A percentile compares a stretch with the other conserved stretches of the same genome.
Conservation (phyloP, 1,284 basidiomycete genomes). For the Ceratobasidium sp. region DNA sequence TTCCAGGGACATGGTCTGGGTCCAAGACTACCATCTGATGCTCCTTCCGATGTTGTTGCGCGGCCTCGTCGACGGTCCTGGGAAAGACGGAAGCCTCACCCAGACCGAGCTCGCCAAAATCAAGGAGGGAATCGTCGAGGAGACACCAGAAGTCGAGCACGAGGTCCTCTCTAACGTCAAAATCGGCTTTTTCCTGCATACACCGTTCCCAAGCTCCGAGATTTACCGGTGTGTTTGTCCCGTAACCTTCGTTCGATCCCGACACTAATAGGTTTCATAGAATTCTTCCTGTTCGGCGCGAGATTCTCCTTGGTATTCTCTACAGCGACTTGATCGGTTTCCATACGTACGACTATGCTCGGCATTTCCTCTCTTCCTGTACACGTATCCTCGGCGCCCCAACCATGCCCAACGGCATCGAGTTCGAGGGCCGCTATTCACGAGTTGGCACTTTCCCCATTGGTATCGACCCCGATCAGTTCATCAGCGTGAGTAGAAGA, state of each 20-base stretch:
- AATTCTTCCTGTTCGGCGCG: constrained; percentile 95
- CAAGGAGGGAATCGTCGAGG: constrained; percentile 74
- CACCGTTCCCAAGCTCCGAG: constrained; percentile 97
- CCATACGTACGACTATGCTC: constrained; percentile 99
- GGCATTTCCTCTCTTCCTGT: constrained; percentile 98
- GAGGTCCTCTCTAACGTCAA: constrained; percentile 69
- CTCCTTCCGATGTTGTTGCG: constrained; percentile 95
- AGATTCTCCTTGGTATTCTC: constrained; percentile 94
- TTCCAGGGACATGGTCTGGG: constrained; percentile 97
- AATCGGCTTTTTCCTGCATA: constrained; percentile 99
- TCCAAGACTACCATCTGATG: constrained; percentile 98
- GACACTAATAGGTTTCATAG: constrained; percentile 59
- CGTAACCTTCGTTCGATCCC: background rate
- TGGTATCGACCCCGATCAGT: constrained; percentile 95
- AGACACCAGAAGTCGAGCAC: constrained; percentile 59
- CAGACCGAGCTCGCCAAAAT: constrained; percentile 79
- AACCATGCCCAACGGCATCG: constrained; percentile 98
- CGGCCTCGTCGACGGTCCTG: constrained; percentile 82
- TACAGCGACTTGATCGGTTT: constrained; percentile 98
- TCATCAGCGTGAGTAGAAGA: constrained; percentile 74
- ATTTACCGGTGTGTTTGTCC: constrained; percentile 85
- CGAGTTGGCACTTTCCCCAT: constrained; percentile 99
- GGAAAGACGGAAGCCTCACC: constrained; percentile 72
- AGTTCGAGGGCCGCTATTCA: constrained; percentile 93
- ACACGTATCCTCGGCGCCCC: constrained; percentile 96